Evolutionary conservation across 2,329 filamentous ascomycete species (phyloP).

Genomic region (Fusarium virguliforme): DNA sequence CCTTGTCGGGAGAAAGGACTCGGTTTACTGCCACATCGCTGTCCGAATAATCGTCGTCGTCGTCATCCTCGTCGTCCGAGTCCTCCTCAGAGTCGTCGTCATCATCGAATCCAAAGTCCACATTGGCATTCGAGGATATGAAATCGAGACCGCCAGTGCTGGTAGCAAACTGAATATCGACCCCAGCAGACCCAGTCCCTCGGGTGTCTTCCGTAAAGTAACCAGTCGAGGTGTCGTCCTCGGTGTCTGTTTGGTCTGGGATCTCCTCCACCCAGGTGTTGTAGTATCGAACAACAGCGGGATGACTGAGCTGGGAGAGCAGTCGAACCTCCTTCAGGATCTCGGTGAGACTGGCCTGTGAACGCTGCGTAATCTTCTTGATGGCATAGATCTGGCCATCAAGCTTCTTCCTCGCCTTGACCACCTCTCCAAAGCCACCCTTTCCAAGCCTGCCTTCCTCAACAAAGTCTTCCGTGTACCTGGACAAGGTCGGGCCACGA

Average conservation of each 20-base stretch:
- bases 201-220: conserved; percentile 58
- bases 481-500: conserved; percentile 71
- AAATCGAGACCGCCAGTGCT: conserved; percentile 92
- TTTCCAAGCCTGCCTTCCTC: conserved; percentile 92
- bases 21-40: conserved; percentile 53
- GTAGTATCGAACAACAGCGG: conserved; percentile 89
- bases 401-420: conserved; percentile 94
- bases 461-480: conserved; percentile 91
- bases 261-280: conserved; percentile 93
- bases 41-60: conserved; percentile 63
- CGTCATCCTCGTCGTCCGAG: conserved; percentile 63
- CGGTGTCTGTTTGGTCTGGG: conserved; percentile 67
- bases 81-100: conserved; percentile 61
- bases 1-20: conserved; percentile 53
- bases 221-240: conserved; percentile 71
- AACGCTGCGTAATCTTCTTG: conserved; percentile 93
- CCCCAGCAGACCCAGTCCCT: conserved; percentile 59
- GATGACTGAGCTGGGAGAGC: conserved; percentile 93
- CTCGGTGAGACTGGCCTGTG: conserved; percentile 84
- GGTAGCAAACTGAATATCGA: conserved; percentile 73
- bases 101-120: conserved; percentile 80
- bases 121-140: conserved; percentile 87
- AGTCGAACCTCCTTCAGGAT: conserved; percentile 89
- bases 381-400: conserved; percentile 96
- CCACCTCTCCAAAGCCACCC: conserved; percentile 95